Base-by-base conservation (phyloP, 805 yeast species). In the Wickerhamomyces queroliae region DNA sequence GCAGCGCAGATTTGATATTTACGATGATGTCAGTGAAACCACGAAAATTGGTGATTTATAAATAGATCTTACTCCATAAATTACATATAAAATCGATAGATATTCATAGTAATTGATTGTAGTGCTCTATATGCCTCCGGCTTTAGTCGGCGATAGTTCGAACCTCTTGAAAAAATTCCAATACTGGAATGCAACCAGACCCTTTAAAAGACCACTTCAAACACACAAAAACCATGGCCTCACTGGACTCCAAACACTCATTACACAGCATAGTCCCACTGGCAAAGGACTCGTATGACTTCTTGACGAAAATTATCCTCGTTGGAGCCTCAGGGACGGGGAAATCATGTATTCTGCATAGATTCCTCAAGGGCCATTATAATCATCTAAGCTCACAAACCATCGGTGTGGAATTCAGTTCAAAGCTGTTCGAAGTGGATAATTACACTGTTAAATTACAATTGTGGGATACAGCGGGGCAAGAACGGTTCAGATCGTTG, bases 1-100 rank as follows among this genome's bases (percentile, higher is more conserved):
- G 11, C 95, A 85, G 58, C 67, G 91, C 48, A 64, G 93, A 47
- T 81, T 76, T 48, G 90, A 82, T 15, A 82, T 52, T 16, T 52
- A 52, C 19, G 44, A 44, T 4, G 44, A 48, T 33, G 89, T 82
- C 17, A 37, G 35, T 51, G 71, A 7, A 4, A 11, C 15, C 3
- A 11, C 33, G 6, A 30, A 30, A 30, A 9, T 82, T 30, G 33
- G 33, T 30, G 33, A 30, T 30, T 5, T 12, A 29, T 29, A 29
- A n/a, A n/a, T n/a, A n/a, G n/a, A n/a, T n/a, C n/a, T n/a, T n/a
- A n/a, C n/a, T n/a, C n/a, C n/a, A n/a, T n/a, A n/a, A n/a, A n/a
- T n/a, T n/a, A n/a, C n/a, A n/a, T n/a, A n/a, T n/a, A n/a, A n/a
- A n/a, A n/a, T n/a, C n/a, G n/a, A n/a, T n/a, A n/a, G n/a, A n/a